phyloP scores from a whole-genome alignment of 371 early-diverging fungal species.

The Apophysomyces sp. region DNA sequence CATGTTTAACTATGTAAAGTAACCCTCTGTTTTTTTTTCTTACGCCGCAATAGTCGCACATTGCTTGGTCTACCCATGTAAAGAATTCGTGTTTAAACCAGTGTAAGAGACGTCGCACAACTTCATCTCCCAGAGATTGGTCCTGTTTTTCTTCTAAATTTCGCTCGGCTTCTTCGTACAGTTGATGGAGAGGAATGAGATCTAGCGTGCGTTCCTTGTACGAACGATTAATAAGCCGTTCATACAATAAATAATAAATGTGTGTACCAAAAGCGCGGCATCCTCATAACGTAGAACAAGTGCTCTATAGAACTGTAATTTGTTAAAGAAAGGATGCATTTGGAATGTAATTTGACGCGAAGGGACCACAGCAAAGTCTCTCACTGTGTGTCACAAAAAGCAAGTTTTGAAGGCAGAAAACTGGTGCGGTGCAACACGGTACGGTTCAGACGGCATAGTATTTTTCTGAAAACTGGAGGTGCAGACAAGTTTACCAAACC shows the following conservation, averaged over 20 bases:
- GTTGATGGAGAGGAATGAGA: conserved; percentile 42
- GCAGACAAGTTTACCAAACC: too few relatives aligned
- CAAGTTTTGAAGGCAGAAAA: too few relatives aligned
- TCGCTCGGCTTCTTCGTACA: conserved; percentile 45
- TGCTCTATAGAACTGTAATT: conserved; percentile 9
- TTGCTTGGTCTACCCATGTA: conserved; percentile 65
- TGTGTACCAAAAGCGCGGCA: conserved; percentile 33
- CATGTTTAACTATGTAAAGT: not conserved
- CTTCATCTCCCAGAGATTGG: conserved; percentile 27
- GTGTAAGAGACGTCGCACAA: conserved; percentile 43
- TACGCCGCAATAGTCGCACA: conserved; percentile 57
- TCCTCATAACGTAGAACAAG: conserved; percentile 41
- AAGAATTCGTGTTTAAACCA: conserved; percentile 71
- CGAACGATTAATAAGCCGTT: not conserved
- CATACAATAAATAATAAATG: not conserved
- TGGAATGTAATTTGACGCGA: not conserved
- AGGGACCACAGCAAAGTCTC: not conserved
- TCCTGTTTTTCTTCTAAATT: conserved; percentile 8
- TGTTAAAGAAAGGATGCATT: conserved; percentile 7
- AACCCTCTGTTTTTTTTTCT: not conserved
- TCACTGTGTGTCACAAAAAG: too few relatives aligned
- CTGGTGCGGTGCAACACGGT: too few relatives aligned
- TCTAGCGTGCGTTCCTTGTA: conserved; percentile 48
- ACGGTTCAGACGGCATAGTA: too few relatives aligned
- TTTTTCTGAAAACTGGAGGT: too few relatives aligned